Evolutionary conservation across 2,329 filamentous ascomycete genomes (phyloP).

Genomic region (Trichoderma atrobrunneum): DNA sequence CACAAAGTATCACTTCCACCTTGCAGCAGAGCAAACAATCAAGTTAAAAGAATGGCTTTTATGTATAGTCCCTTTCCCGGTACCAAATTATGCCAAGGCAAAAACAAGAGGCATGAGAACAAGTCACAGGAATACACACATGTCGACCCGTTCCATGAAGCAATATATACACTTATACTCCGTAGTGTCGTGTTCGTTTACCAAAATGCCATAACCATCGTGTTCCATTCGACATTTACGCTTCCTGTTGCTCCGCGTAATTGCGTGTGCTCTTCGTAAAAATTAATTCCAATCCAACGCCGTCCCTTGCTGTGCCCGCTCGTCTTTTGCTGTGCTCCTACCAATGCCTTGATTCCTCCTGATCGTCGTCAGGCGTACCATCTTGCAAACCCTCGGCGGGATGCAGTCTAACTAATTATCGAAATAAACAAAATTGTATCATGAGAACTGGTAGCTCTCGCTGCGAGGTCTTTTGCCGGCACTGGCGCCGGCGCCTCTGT

Average conservation of each 20-base stretch:
- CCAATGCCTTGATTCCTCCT: neutral
- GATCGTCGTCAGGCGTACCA: neutral
- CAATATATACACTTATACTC: slow-evolving; percentile 9
- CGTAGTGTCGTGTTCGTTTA: neutral
- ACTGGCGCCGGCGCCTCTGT: slow-evolving; percentile 24
- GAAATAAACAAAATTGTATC: slow-evolving; percentile 1
- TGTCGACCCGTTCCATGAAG: neutral
- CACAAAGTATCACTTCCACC: neutral
- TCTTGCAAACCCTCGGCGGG: neutral
- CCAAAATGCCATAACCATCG: slow-evolving; percentile 8
- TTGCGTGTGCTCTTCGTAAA: neutral
- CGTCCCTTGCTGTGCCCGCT: slow-evolving; percentile 7
- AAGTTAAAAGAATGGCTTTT: neutral
- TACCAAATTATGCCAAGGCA: neutral
- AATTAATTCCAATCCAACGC: slow-evolving; percentile 1
- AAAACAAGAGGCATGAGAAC: neutral
- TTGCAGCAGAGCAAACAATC: neutral
- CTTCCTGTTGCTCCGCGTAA: slow-evolving; percentile 17
- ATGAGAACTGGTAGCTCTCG: slow-evolving; percentile 33
- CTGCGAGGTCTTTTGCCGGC: slow-evolving; percentile 29
- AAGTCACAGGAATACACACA: neutral
- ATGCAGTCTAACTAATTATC: slow-evolving; percentile 2
- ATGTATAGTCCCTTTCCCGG: neutral
- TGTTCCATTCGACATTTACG: slow-evolving; percentile 12
- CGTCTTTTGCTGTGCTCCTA: slow-evolving; percentile 8